phyloP scores from a whole-genome alignment of 2,329 filamentous ascomycete genomes.

The Cytospora piceicola region DNA sequence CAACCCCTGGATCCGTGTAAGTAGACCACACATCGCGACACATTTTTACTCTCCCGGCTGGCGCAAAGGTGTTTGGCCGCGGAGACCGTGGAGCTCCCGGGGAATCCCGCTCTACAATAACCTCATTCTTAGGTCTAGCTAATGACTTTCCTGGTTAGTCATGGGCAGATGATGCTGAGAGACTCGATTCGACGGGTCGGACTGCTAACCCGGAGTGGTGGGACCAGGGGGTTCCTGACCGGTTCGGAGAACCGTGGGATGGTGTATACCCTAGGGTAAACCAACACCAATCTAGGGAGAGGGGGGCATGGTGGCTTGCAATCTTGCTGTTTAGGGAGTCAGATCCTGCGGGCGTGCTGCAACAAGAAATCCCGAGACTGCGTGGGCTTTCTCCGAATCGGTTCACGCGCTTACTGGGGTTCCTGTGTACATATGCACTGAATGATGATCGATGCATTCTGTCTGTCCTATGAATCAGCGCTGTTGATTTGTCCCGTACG shows the following conservation, averaged over 20 bases:
- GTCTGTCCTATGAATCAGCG: slow-evolving; percentile 9
- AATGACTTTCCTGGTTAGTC: slow-evolving; percentile 19
- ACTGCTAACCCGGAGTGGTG: slow-evolving; percentile 10
- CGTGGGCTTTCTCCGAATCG: neutral
- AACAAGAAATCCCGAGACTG: neutral
- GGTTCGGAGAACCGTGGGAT: slow-evolving; percentile 20
- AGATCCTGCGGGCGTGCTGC: slow-evolving; percentile 9
- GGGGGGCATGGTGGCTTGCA: slow-evolving; percentile 6
- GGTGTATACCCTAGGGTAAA: slow-evolving; percentile 7
- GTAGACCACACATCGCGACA: slow-evolving; percentile 1
- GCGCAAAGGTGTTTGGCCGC: slow-evolving; percentile 7
- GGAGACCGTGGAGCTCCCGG: neutral
- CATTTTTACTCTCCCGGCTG: slow-evolving; percentile 2
- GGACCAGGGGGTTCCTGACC: slow-evolving; percentile 13
- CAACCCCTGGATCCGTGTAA: slow-evolving; percentile 28
- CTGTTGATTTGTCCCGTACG: slow-evolving; percentile 5
- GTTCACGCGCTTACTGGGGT: slow-evolving; percentile 1
- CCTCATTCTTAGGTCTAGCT: slow-evolving; percentile 1
- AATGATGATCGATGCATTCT: slow-evolving; percentile 15
- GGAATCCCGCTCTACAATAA: neutral
- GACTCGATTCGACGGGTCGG: slow-evolving; percentile 8
- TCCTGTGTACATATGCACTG: neutral
- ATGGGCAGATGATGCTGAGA: slow-evolving; percentile 15
- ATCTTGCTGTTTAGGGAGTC: slow-evolving; percentile 19
- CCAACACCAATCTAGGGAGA: neutral